Base-by-base conservation (phyloP, 2,329 filamentous ascomycete species). In the Metarhizium anisopliae region DNA sequence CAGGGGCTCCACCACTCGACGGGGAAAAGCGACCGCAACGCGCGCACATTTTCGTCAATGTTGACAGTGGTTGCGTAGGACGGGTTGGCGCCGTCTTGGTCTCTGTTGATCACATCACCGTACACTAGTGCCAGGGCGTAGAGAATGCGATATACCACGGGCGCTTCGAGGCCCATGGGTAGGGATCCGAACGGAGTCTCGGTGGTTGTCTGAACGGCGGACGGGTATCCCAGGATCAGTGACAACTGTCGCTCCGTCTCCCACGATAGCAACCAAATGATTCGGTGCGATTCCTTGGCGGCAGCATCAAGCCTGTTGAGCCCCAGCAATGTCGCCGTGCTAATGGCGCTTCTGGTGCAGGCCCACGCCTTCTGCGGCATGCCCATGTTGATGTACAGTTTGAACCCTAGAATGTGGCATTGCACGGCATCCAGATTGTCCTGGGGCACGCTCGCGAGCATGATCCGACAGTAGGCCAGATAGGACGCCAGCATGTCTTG, bases 361-460 rank as follows among this genome's bases (percentile, higher is more conserved):
- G 80, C 67, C 81, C 81, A 84, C 1, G 77, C 75, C 59, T 76
- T 73, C 40, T 78, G 74, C 11, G 81, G 79, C 47, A 77, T 75
- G 2, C 81, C 81, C 58, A 80, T 75, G 56, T 81, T 78, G 53
- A 80, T 68, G 58, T 79, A 77, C 58, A 78, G 74, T 61, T 81
- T 82, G 13, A 73, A 70, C 45, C 76, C 70, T 13, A 84, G 63
- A 51, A 77, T 67, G 47, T 79, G 70, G 52, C 75, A 77, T 62
- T 83, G 79, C 55, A 84, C 71, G 3, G 76, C 77, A 52, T 81
- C 75, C 0, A 82, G 60, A 1, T 73, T 79, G 10, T 74, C 74
- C 51, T 79, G 25, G 74, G 54, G 80, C 77, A 54, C 79, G 74
- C 13, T 71, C 69, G 77, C 64, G 16, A 83, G 72, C 59, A 78